Evolutionary conservation across 495 filamentous ascomycete genomes (phyloP).

Genomic region (Talaromyces adpressus): DNA sequence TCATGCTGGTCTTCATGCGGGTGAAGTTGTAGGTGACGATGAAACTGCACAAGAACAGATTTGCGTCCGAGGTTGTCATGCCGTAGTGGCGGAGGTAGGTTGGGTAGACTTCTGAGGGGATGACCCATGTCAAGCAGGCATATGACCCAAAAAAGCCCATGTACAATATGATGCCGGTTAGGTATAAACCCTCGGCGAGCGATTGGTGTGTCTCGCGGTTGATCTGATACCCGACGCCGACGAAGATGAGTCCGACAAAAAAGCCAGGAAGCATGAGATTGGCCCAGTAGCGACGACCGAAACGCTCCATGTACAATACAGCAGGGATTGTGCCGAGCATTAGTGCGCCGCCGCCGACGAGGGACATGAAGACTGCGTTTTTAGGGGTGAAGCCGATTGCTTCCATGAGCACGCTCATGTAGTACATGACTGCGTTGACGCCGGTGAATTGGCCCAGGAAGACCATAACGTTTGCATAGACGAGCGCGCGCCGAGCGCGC

Average conservation of each 20-base stretch:
- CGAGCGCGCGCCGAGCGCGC: conserved; percentile 49
- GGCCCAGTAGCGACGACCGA: conserved; percentile 56
- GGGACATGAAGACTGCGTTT: conserved; percentile 51
- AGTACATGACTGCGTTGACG: conserved; percentile 58
- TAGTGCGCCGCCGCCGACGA: conserved; percentile 53
- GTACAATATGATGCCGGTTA: conserved; percentile 52
- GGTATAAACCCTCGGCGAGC: conserved; percentile 42
- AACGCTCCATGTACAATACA: conserved; percentile 53
- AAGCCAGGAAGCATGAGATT: conserved; percentile 54
- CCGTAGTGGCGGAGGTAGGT: conserved; percentile 55
- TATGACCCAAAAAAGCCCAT: conserved; percentile 59
- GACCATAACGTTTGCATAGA: conserved; percentile 58
- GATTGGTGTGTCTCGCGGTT: conserved; percentile 25
- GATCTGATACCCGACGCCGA: conserved; percentile 47
- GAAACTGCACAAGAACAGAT: conserved; percentile 53
- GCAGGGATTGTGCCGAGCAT: conserved; percentile 52
- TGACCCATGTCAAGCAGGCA: conserved; percentile 56
- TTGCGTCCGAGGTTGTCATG: conserved; percentile 50
- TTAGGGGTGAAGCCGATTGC: conserved; percentile 48
- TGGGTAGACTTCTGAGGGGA: conserved; percentile 53
- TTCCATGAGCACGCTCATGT: conserved; percentile 51
- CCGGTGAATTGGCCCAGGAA: conserved; percentile 56
- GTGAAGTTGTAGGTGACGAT: conserved; percentile 60
- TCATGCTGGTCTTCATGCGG: conserved; percentile 50
- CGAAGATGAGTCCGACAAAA: conserved; percentile 51